Evolutionary conservation across 257 asterid genomes (phyloP), one percentile per base, ranked within the genome.

Genomic region (Solanum lycopersicoides): DNA sequence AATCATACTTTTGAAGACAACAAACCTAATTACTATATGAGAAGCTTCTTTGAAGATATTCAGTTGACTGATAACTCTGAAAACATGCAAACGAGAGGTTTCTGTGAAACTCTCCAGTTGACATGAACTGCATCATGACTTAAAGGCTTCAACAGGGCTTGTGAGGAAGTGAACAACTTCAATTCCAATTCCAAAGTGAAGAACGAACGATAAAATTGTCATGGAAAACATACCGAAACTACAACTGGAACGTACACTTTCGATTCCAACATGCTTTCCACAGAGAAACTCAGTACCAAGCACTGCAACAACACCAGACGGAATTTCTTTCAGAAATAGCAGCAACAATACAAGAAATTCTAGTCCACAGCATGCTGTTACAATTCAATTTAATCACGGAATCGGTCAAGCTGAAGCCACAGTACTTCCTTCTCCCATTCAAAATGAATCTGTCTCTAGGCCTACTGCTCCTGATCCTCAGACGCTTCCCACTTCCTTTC

Each of bases 221-320:
- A 37, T 37, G 39, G 39, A 37, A 37, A 37, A 6, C 39, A 37
- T 37, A 37, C 39, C 39, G 39, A 37, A 37, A 37, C 39, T 37
- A 37, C 74, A 84, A 37, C 68, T 86, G 60, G 89, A 86, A 77
- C 83, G 90, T 84, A 88, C 90, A 12, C 90, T 86, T 10, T 90
- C 92, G 63, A 88, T 90, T 11, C 88, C 82, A 45, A 50, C 92
- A 34, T 90, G 92, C 63, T 90, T 90, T 45, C 90, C 90, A 0
- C 90, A 77, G 79, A 83, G 88, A 80, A 71, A 34, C 79, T 86
- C 92, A 7, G 71, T 12, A 10, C 90, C 86, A 4, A 86, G 25
- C 59, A 76, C 90, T 63, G 21, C 86, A 50, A 42, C 91, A 9
- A 82, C 68, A 39, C 12, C n/a, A 42, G 59, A 41, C 23, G 85